phyloP scores from a whole-genome alignment of 805 yeast species.

The Lipomyces sp. region DNA sequence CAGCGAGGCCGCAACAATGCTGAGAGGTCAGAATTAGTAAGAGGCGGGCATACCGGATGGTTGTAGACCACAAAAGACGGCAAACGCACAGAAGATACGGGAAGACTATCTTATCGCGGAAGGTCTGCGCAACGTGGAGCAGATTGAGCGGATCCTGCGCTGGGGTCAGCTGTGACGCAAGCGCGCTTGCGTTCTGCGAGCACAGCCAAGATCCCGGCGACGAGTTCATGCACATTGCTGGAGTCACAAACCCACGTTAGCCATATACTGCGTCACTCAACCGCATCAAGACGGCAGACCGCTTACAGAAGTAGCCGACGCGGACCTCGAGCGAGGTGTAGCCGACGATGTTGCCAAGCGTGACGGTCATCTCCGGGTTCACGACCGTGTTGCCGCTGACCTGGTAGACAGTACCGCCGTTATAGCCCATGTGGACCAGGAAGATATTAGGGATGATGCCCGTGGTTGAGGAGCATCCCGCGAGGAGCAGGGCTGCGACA shows the following conservation, averaged over 20 bases:
- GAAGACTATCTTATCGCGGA: constrained; percentile 18
- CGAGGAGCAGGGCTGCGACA: constrained; percentile 19
- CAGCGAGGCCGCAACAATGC: constrained; percentile 17
- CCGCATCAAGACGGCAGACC: neutral
- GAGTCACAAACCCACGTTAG: neutral
- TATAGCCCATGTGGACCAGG: constrained; percentile 22
- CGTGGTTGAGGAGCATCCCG: constrained; percentile 24
- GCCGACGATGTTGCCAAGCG: constrained; percentile 19
- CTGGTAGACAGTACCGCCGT: constrained; percentile 20
- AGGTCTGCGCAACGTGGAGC: constrained; percentile 16
- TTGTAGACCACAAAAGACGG: too few relatives aligned
- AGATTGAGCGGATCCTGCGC: constrained; percentile 25
- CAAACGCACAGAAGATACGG: constrained; percentile 22
- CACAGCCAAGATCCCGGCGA: constrained; percentile 21
- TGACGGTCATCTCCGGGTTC: constrained; percentile 7
- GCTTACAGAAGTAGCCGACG: constrained; percentile 24
- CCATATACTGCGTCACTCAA: neutral
- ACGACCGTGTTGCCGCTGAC: constrained; percentile 9
- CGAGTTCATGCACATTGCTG: constrained; percentile 10
- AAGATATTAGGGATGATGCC: constrained; percentile 17
- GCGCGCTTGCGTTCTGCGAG: constrained; percentile 17
- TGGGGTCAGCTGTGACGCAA: constrained; percentile 8
- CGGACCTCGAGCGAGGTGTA: constrained; percentile 16
- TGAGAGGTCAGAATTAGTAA: too few relatives aligned
- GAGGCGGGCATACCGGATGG: too few relatives aligned